Conservation (phyloP, 2,329 filamentous ascomycete genomes). For the Calonectria honghensis region DNA sequence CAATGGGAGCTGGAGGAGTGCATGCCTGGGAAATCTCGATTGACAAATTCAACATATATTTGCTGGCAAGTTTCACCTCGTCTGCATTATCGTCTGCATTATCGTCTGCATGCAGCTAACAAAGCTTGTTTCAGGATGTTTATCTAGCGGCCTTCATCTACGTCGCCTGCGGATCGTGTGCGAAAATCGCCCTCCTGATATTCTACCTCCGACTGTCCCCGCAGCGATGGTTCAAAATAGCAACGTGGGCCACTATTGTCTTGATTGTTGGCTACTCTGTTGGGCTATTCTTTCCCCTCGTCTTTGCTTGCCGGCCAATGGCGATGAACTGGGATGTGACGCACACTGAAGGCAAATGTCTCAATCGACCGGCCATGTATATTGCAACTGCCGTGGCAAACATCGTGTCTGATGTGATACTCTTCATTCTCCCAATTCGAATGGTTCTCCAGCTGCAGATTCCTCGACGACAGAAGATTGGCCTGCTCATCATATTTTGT, state of each 20-base stretch:
- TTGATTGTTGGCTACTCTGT: constrained; percentile 58
- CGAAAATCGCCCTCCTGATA: constrained; percentile 62
- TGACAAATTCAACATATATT: constrained; percentile 52
- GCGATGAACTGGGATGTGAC: constrained; percentile 56
- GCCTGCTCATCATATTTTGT: constrained; percentile 65
- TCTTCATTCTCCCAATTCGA: constrained; percentile 67
- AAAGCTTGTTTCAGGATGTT: constrained; percentile 46
- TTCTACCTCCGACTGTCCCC: constrained; percentile 63
- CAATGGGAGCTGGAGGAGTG: constrained; percentile 52
- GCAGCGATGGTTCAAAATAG: constrained; percentile 57
- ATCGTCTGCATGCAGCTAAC: constrained; percentile 4
- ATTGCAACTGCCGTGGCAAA: constrained; percentile 69
- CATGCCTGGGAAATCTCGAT: constrained; percentile 58
- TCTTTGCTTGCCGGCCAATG: constrained; percentile 62
- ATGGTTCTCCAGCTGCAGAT: constrained; percentile 68
- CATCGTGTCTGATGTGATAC: constrained; percentile 67
- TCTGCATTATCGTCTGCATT: not conserved
- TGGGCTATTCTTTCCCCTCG: constrained; percentile 58
- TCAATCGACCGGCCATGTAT: constrained; percentile 68
- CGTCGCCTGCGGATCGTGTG: constrained; percentile 59
- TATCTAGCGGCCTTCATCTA: constrained; percentile 57
- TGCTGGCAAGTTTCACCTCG: constrained; percentile 45
- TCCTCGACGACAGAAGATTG: constrained; percentile 67
- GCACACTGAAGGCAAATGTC: constrained; percentile 61
- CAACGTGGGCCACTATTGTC: constrained; percentile 55